Evolutionary conservation across 2,329 filamentous ascomycete species (phyloP).

Genomic region (Clarireedia sp.): DNA sequence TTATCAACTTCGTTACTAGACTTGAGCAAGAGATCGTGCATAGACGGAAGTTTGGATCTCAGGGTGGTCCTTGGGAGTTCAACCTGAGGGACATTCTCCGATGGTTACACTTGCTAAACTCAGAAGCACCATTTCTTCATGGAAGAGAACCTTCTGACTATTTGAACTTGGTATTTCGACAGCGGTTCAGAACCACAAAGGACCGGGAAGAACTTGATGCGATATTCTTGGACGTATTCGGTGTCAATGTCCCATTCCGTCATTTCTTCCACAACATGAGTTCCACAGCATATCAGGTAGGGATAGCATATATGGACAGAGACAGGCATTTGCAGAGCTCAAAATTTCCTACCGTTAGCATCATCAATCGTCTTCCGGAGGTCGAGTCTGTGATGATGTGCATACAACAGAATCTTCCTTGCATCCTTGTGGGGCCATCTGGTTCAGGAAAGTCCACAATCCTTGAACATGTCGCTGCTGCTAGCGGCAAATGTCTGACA

Average conservation of each 20-base stretch:
- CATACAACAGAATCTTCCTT: slow-evolving; percentile 78
- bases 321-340: slow-evolving; percentile 46
- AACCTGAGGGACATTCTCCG: slow-evolving; percentile 85
- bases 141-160: slow-evolving; percentile 62
- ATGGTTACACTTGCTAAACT: slow-evolving; percentile 70
- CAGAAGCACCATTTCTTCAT: slow-evolving; percentile 50
- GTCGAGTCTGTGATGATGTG: slow-evolving; percentile 84
- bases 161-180: slow-evolving; percentile 72
- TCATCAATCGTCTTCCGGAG: slow-evolving; percentile 54
- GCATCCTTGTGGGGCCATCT: slow-evolving; percentile 77
- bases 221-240: slow-evolving; percentile 61
- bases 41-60: slow-evolving; percentile 48
- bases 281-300: slow-evolving; percentile 63
- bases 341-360: slow-evolving; percentile 42
- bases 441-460: slow-evolving; percentile 82
- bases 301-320: slow-evolving; percentile 62
- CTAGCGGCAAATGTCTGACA: slow-evolving; percentile 66
- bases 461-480: slow-evolving; percentile 70
- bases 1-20: slow-evolving; percentile 75
- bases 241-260: slow-evolving; percentile 35
- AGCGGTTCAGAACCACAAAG: slow-evolving; percentile 68
- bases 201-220: slow-evolving; percentile 60
- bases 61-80: slow-evolving; percentile 86
- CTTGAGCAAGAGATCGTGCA: slow-evolving; percentile 65
- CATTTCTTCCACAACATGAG: slow-evolving; percentile 68